A percentile compares a stretch with the other conserved stretches of the same genome.
Evolutionary conservation across 768 basidiomycete genomes (phyloP).

Genomic region (Trametes villosa): DNA sequence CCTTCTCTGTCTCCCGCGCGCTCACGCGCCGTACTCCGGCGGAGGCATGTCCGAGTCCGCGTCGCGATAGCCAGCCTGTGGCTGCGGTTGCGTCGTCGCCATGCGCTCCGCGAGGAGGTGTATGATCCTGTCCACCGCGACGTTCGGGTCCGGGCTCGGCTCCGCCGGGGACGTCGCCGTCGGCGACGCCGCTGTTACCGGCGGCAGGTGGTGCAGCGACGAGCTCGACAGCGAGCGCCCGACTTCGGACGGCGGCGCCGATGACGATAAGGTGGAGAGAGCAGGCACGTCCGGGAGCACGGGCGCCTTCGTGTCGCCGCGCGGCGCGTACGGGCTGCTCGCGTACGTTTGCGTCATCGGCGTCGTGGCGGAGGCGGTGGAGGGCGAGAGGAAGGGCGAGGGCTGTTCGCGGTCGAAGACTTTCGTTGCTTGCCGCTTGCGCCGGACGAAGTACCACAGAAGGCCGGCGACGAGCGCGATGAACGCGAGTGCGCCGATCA

Average conservation of each 20-base stretch:
- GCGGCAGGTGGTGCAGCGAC: background rate
- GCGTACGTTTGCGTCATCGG: no score
- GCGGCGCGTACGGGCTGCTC: background rate
- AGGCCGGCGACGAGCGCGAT: conserved; percentile 6
- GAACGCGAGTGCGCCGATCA: conserved; percentile 20
- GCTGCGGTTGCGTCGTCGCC: no score
- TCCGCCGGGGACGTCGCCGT: background rate
- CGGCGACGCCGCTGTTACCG: background rate
- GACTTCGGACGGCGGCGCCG: background rate
- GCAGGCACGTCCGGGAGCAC: background rate
- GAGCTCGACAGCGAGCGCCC: background rate
- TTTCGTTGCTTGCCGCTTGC: background rate
- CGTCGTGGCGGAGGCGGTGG: no score
- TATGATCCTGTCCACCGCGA: conserved; percentile 8
- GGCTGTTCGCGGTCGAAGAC: background rate
- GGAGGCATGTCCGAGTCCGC: no score
- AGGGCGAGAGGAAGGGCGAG: background rate
- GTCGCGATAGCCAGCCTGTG: no score
- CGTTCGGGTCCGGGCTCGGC: background rate
- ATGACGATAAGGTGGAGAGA: background rate
- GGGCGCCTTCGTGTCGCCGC: background rate
- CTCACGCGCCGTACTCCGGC: no score
- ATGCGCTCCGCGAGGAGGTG: conserved; percentile 19
- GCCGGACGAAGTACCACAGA: conserved; percentile 3
- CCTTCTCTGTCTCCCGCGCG: no score